A percentile compares a stretch with the other conserved stretches of the same genome.
phyloP scores from a whole-genome alignment of 2,329 filamentous ascomycete genomes.

The Bipolaris victoriae region DNA sequence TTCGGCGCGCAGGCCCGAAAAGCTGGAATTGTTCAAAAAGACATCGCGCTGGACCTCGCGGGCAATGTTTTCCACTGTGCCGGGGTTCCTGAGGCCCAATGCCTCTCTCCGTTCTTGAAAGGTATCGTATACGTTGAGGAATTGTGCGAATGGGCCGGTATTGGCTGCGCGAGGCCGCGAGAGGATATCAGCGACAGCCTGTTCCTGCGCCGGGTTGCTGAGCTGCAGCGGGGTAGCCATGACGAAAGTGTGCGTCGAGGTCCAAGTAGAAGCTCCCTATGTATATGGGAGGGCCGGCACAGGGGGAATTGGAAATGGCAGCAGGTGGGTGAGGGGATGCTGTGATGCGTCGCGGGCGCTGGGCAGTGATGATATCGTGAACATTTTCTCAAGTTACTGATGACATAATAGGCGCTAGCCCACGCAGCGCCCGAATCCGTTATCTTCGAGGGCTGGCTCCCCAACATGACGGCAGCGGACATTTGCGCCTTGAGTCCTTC shows the following conservation, averaged over 20 bases:
- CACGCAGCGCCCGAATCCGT: slow-evolving; percentile 17
- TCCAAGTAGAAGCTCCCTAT: slow-evolving; percentile 11
- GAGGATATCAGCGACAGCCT: slow-evolving; percentile 64
- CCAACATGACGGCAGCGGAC: slow-evolving; percentile 12
- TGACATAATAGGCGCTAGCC: slow-evolving; percentile 36
- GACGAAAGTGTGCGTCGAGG: slow-evolving; percentile 19
- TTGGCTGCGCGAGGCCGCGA: slow-evolving; percentile 53
- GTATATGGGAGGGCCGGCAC: slow-evolving; percentile 16
- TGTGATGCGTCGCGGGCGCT: slow-evolving; percentile 27
- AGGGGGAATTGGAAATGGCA: slow-evolving; percentile 27
- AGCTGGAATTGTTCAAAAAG: slow-evolving; percentile 94
- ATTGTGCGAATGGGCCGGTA: slow-evolving; percentile 75
- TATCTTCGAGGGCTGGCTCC: slow-evolving; percentile 7
- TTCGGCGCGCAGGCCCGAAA: slow-evolving; percentile 93
- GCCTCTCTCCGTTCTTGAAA: slow-evolving; percentile 87
- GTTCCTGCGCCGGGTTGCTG: slow-evolving; percentile 41
- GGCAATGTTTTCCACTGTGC: slow-evolving; percentile 85
- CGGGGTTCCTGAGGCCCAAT: slow-evolving; percentile 89
- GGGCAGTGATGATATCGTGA: slow-evolving; percentile 29
- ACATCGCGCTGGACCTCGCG: slow-evolving; percentile 96
- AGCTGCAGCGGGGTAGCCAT: slow-evolving; percentile 40
- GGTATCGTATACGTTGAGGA: slow-evolving; percentile 78
- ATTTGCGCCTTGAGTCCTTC: slow-evolving; percentile 22
- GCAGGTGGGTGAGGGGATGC: slow-evolving; percentile 15
- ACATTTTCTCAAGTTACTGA: slow-evolving; percentile 39